Conservation (phyloP, 305 asterid species). For the Lippia alba region DNA sequence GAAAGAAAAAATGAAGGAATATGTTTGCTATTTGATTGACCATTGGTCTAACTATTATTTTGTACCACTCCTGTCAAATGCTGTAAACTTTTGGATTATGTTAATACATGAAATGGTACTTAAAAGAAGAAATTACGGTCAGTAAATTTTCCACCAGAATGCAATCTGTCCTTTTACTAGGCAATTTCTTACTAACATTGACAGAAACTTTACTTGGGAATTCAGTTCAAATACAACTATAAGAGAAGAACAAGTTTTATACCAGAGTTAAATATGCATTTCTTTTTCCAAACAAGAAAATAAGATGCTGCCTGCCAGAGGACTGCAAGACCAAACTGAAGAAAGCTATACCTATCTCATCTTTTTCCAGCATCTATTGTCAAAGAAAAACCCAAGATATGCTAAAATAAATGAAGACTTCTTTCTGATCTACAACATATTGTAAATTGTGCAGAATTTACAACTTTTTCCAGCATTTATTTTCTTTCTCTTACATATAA, state of each 20-base stretch:
- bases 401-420: constrained; percentile 14
- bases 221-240: neutral
- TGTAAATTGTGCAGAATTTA: neutral
- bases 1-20: neutral
- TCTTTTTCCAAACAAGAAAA: neutral
- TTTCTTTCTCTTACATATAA: constrained; percentile 1
- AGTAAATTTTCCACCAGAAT: neutral
- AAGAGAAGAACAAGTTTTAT: neutral
- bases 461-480: neutral
- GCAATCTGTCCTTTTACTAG: neutral
- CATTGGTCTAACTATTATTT: constrained; percentile 8
- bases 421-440: constrained; percentile 5
- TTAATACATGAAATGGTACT: neutral
- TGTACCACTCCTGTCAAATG: neutral
- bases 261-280: neutral
- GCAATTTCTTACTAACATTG: neutral
- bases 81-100: neutral
- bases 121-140: neutral
- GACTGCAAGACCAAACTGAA: constrained; percentile 9
- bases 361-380: neutral
- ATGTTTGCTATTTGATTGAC: neutral
- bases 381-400: neutral
- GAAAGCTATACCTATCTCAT: constrained; percentile 4
- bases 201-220: neutral
- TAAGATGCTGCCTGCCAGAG: neutral